A percentile compares a stretch with the other conserved stretches of the same genome.
Conservation (phyloP, 106 monocot species). For the Dioscorea dumetorum region DNA sequence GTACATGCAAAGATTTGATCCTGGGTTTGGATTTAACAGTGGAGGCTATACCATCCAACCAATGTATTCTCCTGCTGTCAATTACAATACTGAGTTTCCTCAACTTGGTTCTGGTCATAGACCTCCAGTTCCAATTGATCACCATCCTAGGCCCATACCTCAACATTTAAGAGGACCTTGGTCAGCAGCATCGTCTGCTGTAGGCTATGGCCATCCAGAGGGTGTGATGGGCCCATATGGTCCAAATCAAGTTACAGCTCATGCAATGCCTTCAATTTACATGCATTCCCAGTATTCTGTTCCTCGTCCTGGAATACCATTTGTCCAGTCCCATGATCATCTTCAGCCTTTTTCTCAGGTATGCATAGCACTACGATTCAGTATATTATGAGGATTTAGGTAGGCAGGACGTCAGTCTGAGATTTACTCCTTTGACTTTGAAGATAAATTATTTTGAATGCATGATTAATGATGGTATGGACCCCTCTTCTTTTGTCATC, state of each 20-base stretch:
- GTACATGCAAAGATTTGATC: constrained; percentile 89
- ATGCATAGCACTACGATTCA: not conserved
- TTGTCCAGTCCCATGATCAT: constrained; percentile 46
- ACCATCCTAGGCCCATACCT: constrained; percentile 36
- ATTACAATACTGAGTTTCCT: constrained; percentile 89
- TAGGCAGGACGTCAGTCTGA: too few relatives aligned
- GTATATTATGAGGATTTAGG: too few relatives aligned
- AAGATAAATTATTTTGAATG: too few relatives aligned
- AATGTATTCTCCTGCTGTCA: constrained; percentile 73
- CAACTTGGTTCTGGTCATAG: constrained; percentile 60
- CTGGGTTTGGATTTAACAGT: constrained; percentile 89
- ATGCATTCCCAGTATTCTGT: constrained; percentile 55
- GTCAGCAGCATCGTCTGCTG: constrained; percentile 35
- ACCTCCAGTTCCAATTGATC: constrained; percentile 45
- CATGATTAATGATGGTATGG: too few relatives aligned
- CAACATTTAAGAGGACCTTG: constrained; percentile 50
- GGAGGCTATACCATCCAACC: constrained; percentile 69
- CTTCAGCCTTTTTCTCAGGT: constrained; percentile 57
- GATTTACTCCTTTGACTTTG: too few relatives aligned
- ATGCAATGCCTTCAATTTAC: constrained; percentile 49
- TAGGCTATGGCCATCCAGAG: constrained; percentile 62
- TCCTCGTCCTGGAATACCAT: constrained; percentile 39
- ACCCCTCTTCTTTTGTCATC: too few relatives aligned
- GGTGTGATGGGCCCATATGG: constrained; percentile 49
- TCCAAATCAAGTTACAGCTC: constrained; percentile 33